Base-by-base conservation (phyloP, 129 eudicot species). In the Pseudognaphalium luteoalbum region DNA sequence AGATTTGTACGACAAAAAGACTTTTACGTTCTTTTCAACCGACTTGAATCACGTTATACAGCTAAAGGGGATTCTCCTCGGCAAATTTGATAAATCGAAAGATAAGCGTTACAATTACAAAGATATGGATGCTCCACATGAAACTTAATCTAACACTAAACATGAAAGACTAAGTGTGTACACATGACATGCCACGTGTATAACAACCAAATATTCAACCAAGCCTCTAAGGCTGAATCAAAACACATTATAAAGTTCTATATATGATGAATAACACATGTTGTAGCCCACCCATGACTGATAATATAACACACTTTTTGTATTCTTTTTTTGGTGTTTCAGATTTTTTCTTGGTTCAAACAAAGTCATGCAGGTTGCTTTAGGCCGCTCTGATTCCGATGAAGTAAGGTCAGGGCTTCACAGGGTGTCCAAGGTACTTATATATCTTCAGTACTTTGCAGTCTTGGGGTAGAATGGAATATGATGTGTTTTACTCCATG, bases 291-390 rank as follows among this genome's bases (percentile, higher is more conserved):
- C 35, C 28, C 10, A 21, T 59, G 37, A 1, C 44, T 51, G 68
- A 42, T 68, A 56, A 39, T 17, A 22, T 21, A 25, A 15, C 7
- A 25, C 9, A 1, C 12, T 25, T 12, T 71, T 60, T 1, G 63
- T 25, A 8, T 71, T 60, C 2, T 68, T 0, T 20, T 42, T 52
- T 16, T 72, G 37, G 5, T 42, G 56, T 63, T 25, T 70, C 87
- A 93, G 98, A 75, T 93, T 93, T 67, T 93, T 93, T 70, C 89
- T 93, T 5, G 98, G 98, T 61, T 90, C 98, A 72, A 93, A 93
- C 88, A 93, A 93, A 87, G 98, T 93, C 20, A 93, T 93, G 98
- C 98, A 93, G 78, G 91, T 93, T 67, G 89, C 98, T 54, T 72
- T 93, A 44, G 98, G 98, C 17, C 87, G 98, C 8, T 90, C 98